A percentile compares a stretch with the other conserved stretches of the same genome.
Evolutionary conservation across 352 stramenopile species (phyloP).

Genomic region (Phytophthora sp.): DNA sequence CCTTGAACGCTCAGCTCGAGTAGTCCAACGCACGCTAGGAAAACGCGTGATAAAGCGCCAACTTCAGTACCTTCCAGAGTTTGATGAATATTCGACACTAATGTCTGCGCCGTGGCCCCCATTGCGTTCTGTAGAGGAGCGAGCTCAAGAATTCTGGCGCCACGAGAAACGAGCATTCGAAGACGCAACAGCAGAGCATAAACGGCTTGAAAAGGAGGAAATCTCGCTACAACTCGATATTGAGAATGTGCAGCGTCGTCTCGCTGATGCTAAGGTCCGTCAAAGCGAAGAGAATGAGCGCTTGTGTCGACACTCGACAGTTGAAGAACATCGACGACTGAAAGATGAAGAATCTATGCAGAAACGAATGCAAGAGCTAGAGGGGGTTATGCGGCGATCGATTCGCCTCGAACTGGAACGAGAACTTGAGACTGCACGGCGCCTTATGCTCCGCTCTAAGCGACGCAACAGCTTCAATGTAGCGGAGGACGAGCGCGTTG

Average conservation of each 20-base stretch:
- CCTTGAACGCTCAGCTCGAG: slow-evolving; percentile 39
- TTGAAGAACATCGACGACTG: slow-evolving; percentile 46
- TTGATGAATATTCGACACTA: slow-evolving; percentile 38
- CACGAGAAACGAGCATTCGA: slow-evolving; percentile 27
- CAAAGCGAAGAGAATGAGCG: slow-evolving; percentile 48
- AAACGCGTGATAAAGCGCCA: slow-evolving; percentile 31
- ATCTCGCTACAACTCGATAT: slow-evolving; percentile 29
- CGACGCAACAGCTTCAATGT: slow-evolving; percentile 24
- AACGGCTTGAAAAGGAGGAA: slow-evolving; percentile 40
- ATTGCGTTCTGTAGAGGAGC: slow-evolving; percentile 16
- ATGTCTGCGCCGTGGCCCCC: slow-evolving; percentile 16
- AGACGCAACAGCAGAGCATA: slow-evolving; percentile 18
- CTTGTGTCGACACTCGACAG: slow-evolving; percentile 48
- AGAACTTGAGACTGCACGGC: slow-evolving; percentile 56
- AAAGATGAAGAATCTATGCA: slow-evolving; percentile 57
- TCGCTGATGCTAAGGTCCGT: slow-evolving; percentile 32
- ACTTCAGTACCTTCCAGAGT: slow-evolving; percentile 29
- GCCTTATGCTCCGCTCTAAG: slow-evolving; percentile 45
- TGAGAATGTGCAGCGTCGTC: slow-evolving; percentile 29
- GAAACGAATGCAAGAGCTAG: slow-evolving; percentile 45
- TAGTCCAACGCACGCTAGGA: slow-evolving; percentile 56
- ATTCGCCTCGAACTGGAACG: slow-evolving; percentile 73
- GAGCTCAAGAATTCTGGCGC: slow-evolving; percentile 21
- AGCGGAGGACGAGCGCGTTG: slow-evolving; percentile 25
- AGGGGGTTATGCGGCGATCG: slow-evolving; percentile 48